Evolutionary conservation across 164 flowering plant species (phyloP).

Genomic region (Sedum album): DNA sequence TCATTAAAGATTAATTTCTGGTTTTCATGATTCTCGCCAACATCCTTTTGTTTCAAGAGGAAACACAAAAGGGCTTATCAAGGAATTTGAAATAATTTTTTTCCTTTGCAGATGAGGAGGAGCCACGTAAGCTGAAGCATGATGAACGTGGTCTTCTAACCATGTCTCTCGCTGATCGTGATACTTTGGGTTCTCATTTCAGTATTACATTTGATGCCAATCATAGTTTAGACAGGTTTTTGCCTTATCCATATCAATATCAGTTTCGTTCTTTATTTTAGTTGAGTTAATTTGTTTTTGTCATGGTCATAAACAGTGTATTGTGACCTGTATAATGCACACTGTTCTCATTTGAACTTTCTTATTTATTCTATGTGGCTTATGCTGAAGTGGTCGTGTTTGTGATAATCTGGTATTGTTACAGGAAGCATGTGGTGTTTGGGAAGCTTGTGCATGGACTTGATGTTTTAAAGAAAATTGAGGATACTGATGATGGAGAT

Average conservation of each 20-base stretch:
- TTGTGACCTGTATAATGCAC: not conserved
- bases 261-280: not conserved
- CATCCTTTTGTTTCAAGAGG: not conserved
- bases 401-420: not conserved
- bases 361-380: not conserved
- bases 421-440: conserved; percentile 79
- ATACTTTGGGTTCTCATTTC: conserved; percentile 75
- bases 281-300: not conserved
- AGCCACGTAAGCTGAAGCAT: conserved; percentile 51
- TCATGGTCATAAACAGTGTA: not conserved
- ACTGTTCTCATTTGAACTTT: not conserved
- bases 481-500: conserved; percentile 61
- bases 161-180: conserved; percentile 78
- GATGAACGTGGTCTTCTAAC: conserved; percentile 79
- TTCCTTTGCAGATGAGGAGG: conserved; percentile 56
- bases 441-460: conserved; percentile 83
- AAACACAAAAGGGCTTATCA: not conserved
- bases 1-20: not conserved
- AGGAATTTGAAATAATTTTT: not conserved
- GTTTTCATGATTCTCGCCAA: not conserved
- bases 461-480: conserved; percentile 68
- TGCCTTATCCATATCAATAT: conserved; percentile 12
- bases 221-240: conserved; percentile 80
- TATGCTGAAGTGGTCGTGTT: not conserved
- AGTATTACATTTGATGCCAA: conserved; percentile 63